Evolutionary conservation across 805 yeast genomes (phyloP), one percentile per base, ranked within the genome.

Genomic region (Lipomyces chichibuensis): DNA sequence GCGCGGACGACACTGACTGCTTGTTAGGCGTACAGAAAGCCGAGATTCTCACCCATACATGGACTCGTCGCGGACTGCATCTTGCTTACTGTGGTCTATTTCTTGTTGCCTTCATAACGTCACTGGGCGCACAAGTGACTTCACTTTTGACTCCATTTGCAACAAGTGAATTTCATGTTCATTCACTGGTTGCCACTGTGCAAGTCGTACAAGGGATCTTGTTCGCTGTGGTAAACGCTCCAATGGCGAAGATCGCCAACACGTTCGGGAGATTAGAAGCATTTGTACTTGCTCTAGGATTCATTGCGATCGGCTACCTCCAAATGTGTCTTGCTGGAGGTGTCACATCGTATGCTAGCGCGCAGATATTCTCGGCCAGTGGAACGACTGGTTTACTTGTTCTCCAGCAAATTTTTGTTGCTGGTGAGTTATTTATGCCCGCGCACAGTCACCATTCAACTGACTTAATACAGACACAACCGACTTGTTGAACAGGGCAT

Each of bases 231-330:
- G 74, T 78, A 2, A 76, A 79, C 61, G 80, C 83, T 3, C 71
- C 80, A 25, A 69, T 81, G 72, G 83, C 83, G 39, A 81, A 80
- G 70, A 58, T 81, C 33, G 76, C 83, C 1, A 83, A 81, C 67
- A 75, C 79, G 39, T 74, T 80, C 51, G 82, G 83, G 2, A 77
- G 83, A 67, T 77, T 80, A n/a, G 74, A 75, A 65, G 80, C 82
- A 8, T 80, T 80, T 61, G 65, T 75, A 14, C 37, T 80, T 27
- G 74, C 77, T 5, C 60, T 80, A 8, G n/a, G 71, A 23, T 61
- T 81, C 20, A 77, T 78, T 64, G 74, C 76, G n/a, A 63, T 79
- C 37, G 82, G 83, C 35, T 75, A 77, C 63, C 72, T 80, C 57
- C 73, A 80, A 59, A 74, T 78, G 66, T 80, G 83, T n/a, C 75